Evolutionary conservation across 768 basidiomycete species (phyloP).

Genomic region (Tubosaeta brunneosetosa): DNA sequence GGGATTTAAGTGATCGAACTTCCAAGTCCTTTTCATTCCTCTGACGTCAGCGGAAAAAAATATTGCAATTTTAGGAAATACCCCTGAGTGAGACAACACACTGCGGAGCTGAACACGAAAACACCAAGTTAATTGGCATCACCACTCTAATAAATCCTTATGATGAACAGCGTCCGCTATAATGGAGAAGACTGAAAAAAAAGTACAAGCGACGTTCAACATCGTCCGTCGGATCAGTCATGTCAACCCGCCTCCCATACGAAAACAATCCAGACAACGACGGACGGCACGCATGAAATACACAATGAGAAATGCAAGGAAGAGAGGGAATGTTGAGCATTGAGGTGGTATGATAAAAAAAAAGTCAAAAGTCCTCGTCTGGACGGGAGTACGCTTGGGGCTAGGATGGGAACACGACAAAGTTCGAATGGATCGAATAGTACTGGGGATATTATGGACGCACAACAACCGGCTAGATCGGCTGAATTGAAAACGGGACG

Average conservation of each 20-base stretch:
- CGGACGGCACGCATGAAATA: conserved; percentile 10
- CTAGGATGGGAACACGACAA: conserved; percentile 19
- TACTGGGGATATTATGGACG: conserved; percentile 24
- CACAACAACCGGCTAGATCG: conserved; percentile 25
- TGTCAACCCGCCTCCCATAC: neutral
- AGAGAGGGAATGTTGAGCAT: conserved; percentile 24
- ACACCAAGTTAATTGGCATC: neutral
- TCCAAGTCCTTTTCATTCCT: neutral
- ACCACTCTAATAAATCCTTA: conserved; percentile 11
- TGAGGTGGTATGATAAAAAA: conserved; percentile 28
- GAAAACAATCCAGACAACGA: conserved; percentile 5
- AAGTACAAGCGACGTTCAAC: conserved; percentile 19
- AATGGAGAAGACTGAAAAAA: conserved; percentile 5
- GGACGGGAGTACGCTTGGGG: conserved; percentile 18
- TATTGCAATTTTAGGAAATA: too few relatives aligned
- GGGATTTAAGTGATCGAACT: neutral
- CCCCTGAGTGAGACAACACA: too few relatives aligned
- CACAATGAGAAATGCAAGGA: conserved; percentile 10
- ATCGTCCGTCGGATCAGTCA: conserved; percentile 11
- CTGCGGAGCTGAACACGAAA: neutral
- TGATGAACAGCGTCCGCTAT: conserved; percentile 17
- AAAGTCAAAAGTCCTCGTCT: conserved; percentile 22
- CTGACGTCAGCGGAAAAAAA: neutral
- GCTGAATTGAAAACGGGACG: conserved; percentile 1
- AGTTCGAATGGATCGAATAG: conserved; percentile 19